Conservation (phyloP, 768 basidiomycete genomes). For the Lactarius vividus region DNA sequence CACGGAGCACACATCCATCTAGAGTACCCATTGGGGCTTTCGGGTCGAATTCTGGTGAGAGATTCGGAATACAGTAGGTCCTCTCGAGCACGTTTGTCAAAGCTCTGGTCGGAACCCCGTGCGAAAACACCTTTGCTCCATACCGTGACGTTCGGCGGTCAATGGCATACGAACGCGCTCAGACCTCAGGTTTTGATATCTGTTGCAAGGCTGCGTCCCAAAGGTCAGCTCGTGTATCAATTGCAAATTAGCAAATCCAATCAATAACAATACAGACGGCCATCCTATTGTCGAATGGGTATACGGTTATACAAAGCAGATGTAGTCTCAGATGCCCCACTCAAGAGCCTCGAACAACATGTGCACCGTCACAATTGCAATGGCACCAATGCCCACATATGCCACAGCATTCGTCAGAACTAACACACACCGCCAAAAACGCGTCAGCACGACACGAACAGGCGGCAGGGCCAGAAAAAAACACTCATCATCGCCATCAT, state of each 20-base stretch:
- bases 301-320: not conserved
- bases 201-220: too few species aligned
- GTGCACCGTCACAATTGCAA: constrained; percentile 62
- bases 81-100: too few species aligned
- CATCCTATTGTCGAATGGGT: not conserved
- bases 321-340: constrained; percentile 49
- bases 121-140: too few species aligned
- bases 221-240: not conserved
- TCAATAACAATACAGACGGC: not conserved
- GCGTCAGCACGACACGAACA: constrained; percentile 14
- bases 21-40: too few species aligned
- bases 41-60: too few species aligned
- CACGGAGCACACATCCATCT: too few species aligned
- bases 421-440: constrained; percentile 31
- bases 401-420: constrained; percentile 90
- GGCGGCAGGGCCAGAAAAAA: constrained; percentile 5
- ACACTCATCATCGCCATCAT: constrained; percentile 78
- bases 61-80: too few species aligned
- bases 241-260: not conserved
- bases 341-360: constrained; percentile 65
- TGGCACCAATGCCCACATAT: constrained; percentile 79
- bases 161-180: too few species aligned
- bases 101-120: too few species aligned
- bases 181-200: too few species aligned
- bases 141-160: too few species aligned